Base-by-base conservation (phyloP, 768 basidiomycete species). In the Tylopilus vinaceipallidus region DNA sequence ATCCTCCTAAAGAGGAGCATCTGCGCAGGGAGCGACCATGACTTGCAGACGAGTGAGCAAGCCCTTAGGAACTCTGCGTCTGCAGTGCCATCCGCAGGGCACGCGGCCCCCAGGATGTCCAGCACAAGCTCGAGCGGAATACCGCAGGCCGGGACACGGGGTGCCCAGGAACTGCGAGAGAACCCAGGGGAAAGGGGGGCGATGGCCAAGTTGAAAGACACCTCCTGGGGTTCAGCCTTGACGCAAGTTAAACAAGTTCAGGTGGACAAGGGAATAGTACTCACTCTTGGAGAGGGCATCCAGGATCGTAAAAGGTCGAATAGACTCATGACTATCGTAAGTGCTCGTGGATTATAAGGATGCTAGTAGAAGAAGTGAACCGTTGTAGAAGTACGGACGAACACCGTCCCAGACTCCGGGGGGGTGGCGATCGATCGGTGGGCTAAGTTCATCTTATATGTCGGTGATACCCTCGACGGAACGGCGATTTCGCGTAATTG, bases 111-210 rank as follows among this genome's bases (percentile, higher is more conserved):
- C 54, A 88, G 76, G 63, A 89, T 80, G 57, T 75, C 61, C 49
- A 85, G 67, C 35, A 82, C 74, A 40, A 89, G 60, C 66, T 88
- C 87, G 53, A 84, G 71, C 10, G 87, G 87, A 34, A 88, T 69
- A 7, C 64, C 67, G 42, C 55, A 50, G 54, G 50, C 26, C 38
- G 60, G 63, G 34, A 68, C 51, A 51, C 59, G 50, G 47, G 55
- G 60, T 24, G 50, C 29, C 46, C 52, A 53, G 43, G 56, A 46
- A 32, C 33, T 40, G 41, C 57, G 10, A 48, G 45, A 34, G 53
- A 49, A 32, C 39, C 60, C 63, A 40, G 47, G 59, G 46, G 58
- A 57, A 46, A 61, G 61, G 45, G 60, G 47, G 30, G 55, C 47
- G 26, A 71, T 54, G 48, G 66, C 60, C 46, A 79, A 58, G 58